Evolutionary conservation across 2,329 filamentous ascomycete genomes (phyloP).

Genomic region (Claviceps purpurea): DNA sequence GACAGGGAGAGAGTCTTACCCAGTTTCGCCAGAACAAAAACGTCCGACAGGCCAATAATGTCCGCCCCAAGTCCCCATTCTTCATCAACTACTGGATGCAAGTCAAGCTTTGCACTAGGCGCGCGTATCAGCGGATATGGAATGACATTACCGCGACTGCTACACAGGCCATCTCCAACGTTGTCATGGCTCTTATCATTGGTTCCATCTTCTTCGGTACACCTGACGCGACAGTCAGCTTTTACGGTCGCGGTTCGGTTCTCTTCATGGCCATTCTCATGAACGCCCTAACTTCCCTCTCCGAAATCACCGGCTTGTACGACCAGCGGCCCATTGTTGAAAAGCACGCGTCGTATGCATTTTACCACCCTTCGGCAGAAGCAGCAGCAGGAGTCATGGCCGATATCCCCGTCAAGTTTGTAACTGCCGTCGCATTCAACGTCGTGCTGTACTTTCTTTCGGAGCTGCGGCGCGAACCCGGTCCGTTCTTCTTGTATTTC

Average conservation of each 20-base stretch:
- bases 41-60: conserved; percentile 36
- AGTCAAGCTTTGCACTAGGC: conserved; percentile 34
- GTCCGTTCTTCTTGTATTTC: conserved; percentile 64
- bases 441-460: conserved; percentile 45
- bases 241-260: conserved; percentile 40
- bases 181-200: conserved; percentile 46
- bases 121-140: conserved; percentile 39
- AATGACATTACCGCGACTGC: conserved; percentile 35
- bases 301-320: conserved; percentile 36
- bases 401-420: conserved; percentile 46
- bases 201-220: conserved; percentile 46
- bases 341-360: conserved; percentile 34
- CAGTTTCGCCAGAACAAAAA: conserved; percentile 35
- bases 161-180: conserved; percentile 31
- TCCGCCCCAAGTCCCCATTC: conserved; percentile 42
- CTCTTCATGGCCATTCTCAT: conserved; percentile 48
- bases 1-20: conserved; percentile 23
- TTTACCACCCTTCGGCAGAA: conserved; percentile 39
- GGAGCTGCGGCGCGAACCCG: conserved; percentile 41
- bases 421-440: conserved; percentile 36
- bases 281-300: conserved; percentile 43
- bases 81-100: conserved; percentile 43
- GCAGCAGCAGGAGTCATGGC: conserved; percentile 39
- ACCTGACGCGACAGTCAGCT: conserved; percentile 33
- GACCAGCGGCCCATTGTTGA: conserved; percentile 33